Conservation (phyloP, 202 grass and related monocot species). For the Musa balbisiana region DNA sequence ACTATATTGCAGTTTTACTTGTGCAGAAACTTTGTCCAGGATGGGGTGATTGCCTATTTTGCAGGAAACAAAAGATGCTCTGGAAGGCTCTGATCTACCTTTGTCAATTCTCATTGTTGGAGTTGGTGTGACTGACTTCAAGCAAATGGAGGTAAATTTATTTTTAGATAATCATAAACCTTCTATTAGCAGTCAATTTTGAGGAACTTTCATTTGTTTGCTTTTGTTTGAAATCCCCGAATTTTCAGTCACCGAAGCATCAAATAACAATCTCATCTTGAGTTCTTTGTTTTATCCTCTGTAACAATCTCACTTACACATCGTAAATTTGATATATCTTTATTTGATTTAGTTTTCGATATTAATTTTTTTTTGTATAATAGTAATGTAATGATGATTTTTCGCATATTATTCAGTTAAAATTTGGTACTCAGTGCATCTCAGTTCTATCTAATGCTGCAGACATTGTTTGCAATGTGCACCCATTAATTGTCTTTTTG, state of each 20-base stretch:
- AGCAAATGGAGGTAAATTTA: conserved; percentile 77
- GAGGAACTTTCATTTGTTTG: conserved; percentile 18
- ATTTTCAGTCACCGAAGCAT: too few species aligned
- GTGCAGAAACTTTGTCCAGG: conserved; percentile 40
- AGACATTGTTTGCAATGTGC: too few species aligned
- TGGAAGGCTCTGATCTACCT: conserved; percentile 90
- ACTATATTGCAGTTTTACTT: not conserved
- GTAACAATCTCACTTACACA: not conserved
- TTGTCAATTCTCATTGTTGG: conserved; percentile 77
- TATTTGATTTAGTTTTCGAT: too few species aligned
- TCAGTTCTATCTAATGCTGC: too few species aligned
- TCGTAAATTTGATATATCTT: too few species aligned
- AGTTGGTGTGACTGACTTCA: conserved; percentile 92
- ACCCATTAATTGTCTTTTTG: too few species aligned
- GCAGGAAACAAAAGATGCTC: conserved; percentile 80
- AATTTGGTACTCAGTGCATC: too few species aligned
- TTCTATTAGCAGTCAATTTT: not conserved
- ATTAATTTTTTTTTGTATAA: too few species aligned
- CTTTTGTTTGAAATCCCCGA: conserved; percentile 14
- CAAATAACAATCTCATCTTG: too few species aligned
- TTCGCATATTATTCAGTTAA: too few species aligned
- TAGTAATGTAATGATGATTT: too few species aligned
- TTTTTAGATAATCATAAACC: not conserved
- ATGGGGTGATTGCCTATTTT: conserved; percentile 92
- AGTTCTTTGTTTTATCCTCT: not conserved